Base-by-base conservation (phyloP, 78 protist genomes). In the Cavenderia fasciculata region DNA sequence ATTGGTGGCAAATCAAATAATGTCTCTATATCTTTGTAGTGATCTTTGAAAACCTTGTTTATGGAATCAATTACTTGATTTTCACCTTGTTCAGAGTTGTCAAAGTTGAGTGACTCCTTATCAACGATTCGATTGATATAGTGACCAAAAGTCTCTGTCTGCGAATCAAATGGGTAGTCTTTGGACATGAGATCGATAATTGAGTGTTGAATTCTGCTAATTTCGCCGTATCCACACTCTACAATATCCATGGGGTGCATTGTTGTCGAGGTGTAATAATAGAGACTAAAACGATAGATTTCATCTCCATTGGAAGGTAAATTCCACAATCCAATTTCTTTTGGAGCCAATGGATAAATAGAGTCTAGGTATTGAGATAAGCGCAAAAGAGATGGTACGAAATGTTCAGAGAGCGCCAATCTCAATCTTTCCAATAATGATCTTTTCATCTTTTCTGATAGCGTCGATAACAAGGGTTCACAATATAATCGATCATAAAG, bases 221-320 rank as follows among this genome's bases (percentile, higher is more conserved):
- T 16, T 61, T 75, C 86, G 44, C 33, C 61, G 27, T 59, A 46
- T 19, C 74, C 86, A 4, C 59, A 36, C 49, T 75, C 86, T 6
- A 43, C 59, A 4, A 75, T 25, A 12, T 75, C 86, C 86, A 75
- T 75, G 29, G 86, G 86, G 46, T 56, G 66, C 59, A 75, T 43
- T 8, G 86, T 75, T 21, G 86, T 75, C 25, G 86, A 75, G 18
- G 86, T 75, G 46, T 43, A 61, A 61, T 36, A 75, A 46, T 75
- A 75, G 31, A 56, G 43, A 21, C 38, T 49, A 46, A 75, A 75
- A 46, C 73, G 40, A 75, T 75, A 75, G 6, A 61, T 43, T 40
- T 75, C 86, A 29, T 75, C 86, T 12, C 86, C 86, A n/a, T 62
- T 75, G n/a, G n/a, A n/a, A 7, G 86, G 86, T 23, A 75, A 29